These are phyloP conservation scores for Tolypocladium sp. DNA, from an alignment of 2,329 filamentous ascomycete genomes.

Conservation along the genomic window DNA sequence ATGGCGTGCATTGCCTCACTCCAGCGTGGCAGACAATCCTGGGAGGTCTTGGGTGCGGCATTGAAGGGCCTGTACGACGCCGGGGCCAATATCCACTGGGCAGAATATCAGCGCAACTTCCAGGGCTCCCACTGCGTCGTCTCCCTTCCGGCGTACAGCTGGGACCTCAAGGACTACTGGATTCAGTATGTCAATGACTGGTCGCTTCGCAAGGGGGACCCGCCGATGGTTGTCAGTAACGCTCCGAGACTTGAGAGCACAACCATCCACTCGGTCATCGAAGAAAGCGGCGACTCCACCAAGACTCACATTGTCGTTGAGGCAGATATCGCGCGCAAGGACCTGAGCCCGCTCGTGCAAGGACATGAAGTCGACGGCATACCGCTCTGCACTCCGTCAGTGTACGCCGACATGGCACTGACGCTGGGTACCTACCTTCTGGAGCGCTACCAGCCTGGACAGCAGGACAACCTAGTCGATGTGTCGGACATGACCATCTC, in stretches of 20 bases:
- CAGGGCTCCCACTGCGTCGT: constrained; percentile 34
- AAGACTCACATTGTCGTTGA: constrained; percentile 50
- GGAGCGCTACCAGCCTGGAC: not conserved
- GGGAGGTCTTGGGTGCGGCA: not conserved
- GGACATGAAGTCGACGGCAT: constrained; percentile 62
- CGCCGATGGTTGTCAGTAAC: not conserved
- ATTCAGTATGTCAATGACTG: constrained; percentile 43
- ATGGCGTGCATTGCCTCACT: constrained; percentile 21
- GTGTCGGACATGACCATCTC: constrained; percentile 34
- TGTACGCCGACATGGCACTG: constrained; percentile 53
- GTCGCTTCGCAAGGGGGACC: constrained; percentile 49
- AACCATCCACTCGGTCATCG: constrained; percentile 7
- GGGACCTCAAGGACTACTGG: constrained; percentile 64
- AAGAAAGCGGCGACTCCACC: not conserved
- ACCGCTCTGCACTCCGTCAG: constrained; percentile 53
- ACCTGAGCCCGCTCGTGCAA: constrained; percentile 49
- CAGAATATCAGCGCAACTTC: constrained; percentile 52
- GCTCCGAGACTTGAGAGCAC: constrained; percentile 38
- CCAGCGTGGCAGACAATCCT: constrained; percentile 41
- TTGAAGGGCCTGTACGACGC: not conserved
- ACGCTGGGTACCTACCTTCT: constrained; percentile 49
- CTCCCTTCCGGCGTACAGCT: constrained; percentile 57
- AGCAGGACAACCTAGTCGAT: constrained; percentile 20
- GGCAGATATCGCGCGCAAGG: constrained; percentile 55
- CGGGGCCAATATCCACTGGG: constrained; percentile 46